Base-by-base conservation (phyloP, 176 grass and related monocot genomes). In the Juncus effusus region DNA sequence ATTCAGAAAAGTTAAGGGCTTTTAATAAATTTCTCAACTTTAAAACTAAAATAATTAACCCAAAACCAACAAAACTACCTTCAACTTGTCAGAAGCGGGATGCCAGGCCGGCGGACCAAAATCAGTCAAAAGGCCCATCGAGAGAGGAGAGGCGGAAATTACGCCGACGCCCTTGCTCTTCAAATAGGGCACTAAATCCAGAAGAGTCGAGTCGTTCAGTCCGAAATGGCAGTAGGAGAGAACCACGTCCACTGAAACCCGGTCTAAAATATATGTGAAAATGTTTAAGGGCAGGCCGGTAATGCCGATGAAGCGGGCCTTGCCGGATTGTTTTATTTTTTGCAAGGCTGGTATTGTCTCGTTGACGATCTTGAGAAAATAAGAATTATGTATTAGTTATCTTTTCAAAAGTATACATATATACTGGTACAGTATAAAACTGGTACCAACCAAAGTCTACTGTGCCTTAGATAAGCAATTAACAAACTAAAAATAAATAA, bases 191-290 rank as follows among this genome's bases (percentile, higher is more conserved):
- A 96, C 77, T 63, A 88, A 49, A 82, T 91, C 80, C 4, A 86
- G 37, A 7, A 96, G 77, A 1, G 88, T 49, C 0, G 80, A 79
- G 66, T 91, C 93, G 42, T 91, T 96, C 50, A 96, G 91, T 9
- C 93, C 78, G 5, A 77, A 89, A 75, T 96, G 93, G 60, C 93
- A 96, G 63, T 96, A 96, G 1, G 93, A 96, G 40, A 96, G 75
- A 78, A 96, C 79, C 51, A 96, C 53, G 81, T 96, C 93, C 2
- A 96, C 61, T 0, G 80, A 89, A 11, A 89, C 82, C 2, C 82
- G 71, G 47, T 96, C 85, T 2, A 96, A 82, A 59, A 96, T 79
- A 49, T 86, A 86, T 0, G 74, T 77, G 65, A 79, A 91, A 15
- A 91, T 79, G 59, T 15, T 74, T 13, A 96, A 40, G 0, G 93